phyloP scores from a whole-genome alignment of 2,329 filamentous ascomycete genomes.

The Diaporthe sp. region DNA sequence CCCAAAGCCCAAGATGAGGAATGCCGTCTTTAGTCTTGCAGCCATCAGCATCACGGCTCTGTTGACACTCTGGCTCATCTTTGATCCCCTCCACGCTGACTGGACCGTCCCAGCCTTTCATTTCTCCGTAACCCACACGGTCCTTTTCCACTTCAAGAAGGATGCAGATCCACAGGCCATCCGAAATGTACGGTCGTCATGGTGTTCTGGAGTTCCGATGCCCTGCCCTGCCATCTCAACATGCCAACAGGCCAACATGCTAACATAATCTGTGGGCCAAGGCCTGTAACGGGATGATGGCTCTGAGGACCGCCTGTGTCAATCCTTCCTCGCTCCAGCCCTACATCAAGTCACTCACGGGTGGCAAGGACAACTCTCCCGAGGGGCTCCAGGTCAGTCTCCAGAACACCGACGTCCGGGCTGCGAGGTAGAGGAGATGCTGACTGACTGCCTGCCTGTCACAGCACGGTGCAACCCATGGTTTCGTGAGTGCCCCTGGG shows the following conservation, averaged over 20 bases:
- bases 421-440: neutral
- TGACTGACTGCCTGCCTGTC: neutral
- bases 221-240: neutral
- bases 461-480: conserved; percentile 18
- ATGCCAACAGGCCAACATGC: neutral
- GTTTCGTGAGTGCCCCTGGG: conserved; percentile 18
- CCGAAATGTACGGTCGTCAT: conserved; percentile 46
- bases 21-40: conserved; percentile 4
- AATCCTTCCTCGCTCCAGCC: conserved; percentile 70
- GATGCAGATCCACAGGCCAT: conserved; percentile 47
- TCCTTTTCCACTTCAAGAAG: conserved; percentile 49
- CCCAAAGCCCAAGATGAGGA: conserved; percentile 8
- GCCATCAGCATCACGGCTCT: conserved; percentile 25
- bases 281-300: conserved; percentile 55
- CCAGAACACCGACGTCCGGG: neutral
- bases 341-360: conserved; percentile 71
- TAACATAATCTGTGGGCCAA: conserved; percentile 35
- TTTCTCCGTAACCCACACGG: conserved; percentile 46
- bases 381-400: conserved; percentile 70
- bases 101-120: conserved; percentile 25
- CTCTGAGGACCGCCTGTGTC: conserved; percentile 69
- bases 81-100: conserved; percentile 13
- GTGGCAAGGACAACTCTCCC: conserved; percentile 72
- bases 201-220: neutral
- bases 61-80: conserved; percentile 22